These are phyloP conservation scores for Huntiella omanensis DNA, from an alignment of 2,329 filamentous ascomycete genomes.

Conservation along the genomic window DNA sequence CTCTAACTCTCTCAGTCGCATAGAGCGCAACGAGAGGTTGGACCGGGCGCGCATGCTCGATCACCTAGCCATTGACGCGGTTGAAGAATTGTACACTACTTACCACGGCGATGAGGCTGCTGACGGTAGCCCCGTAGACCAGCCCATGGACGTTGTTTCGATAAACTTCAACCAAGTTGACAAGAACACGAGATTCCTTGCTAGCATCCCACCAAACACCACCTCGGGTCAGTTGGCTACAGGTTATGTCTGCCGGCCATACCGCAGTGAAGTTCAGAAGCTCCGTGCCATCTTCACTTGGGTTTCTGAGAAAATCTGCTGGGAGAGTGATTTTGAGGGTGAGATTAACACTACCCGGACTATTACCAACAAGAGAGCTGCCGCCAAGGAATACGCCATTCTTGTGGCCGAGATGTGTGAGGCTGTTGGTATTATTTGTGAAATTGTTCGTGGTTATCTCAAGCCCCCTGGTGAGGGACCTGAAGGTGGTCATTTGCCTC, in stretches of 20 bases:
- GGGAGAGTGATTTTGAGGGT: slow-evolving; percentile 91
- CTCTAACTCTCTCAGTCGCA: slow-evolving; percentile 79
- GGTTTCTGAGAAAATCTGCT: slow-evolving; percentile 84
- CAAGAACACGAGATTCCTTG: slow-evolving; percentile 86
- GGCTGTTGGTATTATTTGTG: slow-evolving; percentile 72
- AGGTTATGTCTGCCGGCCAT: slow-evolving; percentile 82
- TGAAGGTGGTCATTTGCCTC: slow-evolving; percentile 65
- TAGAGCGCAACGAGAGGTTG: slow-evolving; percentile 65
- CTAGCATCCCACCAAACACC: slow-evolving; percentile 61
- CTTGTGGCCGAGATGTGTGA: slow-evolving; percentile 86
- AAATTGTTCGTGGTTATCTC: slow-evolving; percentile 75
- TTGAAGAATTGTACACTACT: slow-evolving; percentile 71
- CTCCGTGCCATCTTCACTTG: slow-evolving; percentile 91
- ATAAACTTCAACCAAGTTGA: slow-evolving; percentile 78
- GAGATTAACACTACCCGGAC: slow-evolving; percentile 66
- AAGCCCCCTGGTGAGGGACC: slow-evolving; percentile 73
- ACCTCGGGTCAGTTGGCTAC: slow-evolving; percentile 71
- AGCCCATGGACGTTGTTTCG: slow-evolving; percentile 62
- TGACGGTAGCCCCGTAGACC: slow-evolving; percentile 64
- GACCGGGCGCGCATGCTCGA: slow-evolving; percentile 94
- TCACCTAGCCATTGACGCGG: slow-evolving; percentile 67
- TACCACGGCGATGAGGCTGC: slow-evolving; percentile 80
- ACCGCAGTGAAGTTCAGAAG: slow-evolving; percentile 82
- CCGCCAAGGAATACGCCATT: slow-evolving; percentile 73
- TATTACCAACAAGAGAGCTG: slow-evolving; percentile 66